Conservation (phyloP, 2,329 filamentous ascomycete genomes). For the Colletotrichum costaricense region DNA sequence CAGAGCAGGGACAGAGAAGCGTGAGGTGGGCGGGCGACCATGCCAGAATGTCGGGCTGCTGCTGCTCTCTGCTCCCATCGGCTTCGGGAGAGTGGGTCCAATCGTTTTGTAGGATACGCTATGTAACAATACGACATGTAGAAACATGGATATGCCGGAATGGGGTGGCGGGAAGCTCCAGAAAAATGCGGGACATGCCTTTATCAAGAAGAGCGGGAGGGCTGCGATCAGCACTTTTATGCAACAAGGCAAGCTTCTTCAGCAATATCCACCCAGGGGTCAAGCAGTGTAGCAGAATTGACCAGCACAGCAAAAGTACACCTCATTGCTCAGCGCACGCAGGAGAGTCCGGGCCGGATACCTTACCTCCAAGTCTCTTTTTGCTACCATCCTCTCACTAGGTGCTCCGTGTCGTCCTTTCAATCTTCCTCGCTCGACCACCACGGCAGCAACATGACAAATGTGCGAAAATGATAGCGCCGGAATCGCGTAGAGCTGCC, state of each 20-base stretch:
- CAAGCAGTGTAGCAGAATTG: slow-evolving; percentile 16
- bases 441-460: background rate
- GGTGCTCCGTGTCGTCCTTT: no score
- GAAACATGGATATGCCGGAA: slow-evolving; percentile 29
- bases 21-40: slow-evolving; percentile 30
- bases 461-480: slow-evolving; percentile 17
- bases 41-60: slow-evolving; percentile 15
- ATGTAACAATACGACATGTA: background rate
- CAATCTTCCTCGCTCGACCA: background rate
- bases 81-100: background rate
- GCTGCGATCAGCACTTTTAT: slow-evolving; percentile 25
- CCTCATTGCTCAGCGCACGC: no score
- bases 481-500: slow-evolving; percentile 21
- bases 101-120: background rate
- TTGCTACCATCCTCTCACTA: background rate
- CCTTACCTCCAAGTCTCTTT: background rate
- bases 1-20: slow-evolving; percentile 25
- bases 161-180: slow-evolving; percentile 20
- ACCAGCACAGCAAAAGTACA: background rate
- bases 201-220: background rate
- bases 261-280: slow-evolving; percentile 28
- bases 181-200: slow-evolving; percentile 19
- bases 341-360: background rate
- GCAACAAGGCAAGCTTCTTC: slow-evolving; percentile 34
- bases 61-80: slow-evolving; percentile 12